A percentile compares a stretch with the other conserved stretches of the same genome.
These are phyloP conservation scores for Olyra latifolia DNA, from an alignment of 176 grass and related monocot genomes.

Conservation along the genomic window DNA sequence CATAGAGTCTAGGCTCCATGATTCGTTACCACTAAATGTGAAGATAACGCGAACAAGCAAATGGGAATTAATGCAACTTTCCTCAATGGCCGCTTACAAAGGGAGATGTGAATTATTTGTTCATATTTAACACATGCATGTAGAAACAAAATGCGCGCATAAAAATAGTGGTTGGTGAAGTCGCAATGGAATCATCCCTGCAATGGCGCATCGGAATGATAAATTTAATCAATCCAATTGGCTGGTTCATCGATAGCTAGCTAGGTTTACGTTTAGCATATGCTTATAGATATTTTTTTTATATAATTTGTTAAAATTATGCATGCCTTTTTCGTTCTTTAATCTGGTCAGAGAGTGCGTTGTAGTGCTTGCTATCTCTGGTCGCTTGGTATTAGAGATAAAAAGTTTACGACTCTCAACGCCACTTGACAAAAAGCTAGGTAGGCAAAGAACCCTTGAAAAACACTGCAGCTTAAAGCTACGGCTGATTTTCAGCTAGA, in stretches of 20 bases:
- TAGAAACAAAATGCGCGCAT: not conserved
- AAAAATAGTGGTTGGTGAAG: slow-evolving; percentile 3
- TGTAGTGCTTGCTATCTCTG: not conserved
- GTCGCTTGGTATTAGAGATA: no score
- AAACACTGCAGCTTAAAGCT: no score
- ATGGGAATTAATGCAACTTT: not conserved
- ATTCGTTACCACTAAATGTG: no score
- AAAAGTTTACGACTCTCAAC: no score
- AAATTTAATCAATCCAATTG: not conserved
- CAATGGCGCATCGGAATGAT: not conserved
- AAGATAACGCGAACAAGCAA: not conserved
- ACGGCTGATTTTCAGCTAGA: no score
- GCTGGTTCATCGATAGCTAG: not conserved
- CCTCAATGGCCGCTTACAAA: slow-evolving; percentile 13
- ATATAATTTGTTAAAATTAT: not conserved
- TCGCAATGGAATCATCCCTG: not conserved
- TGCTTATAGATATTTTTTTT: not conserved
- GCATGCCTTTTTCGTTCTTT: not conserved
- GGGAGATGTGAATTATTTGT: not conserved
- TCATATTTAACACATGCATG: slow-evolving; percentile 19
- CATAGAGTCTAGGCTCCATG: no score
- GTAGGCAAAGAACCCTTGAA: no score
- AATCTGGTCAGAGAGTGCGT: not conserved
- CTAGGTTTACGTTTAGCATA: not conserved
- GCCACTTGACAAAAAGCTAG: no score